Base-by-base conservation (phyloP, 257 asterid genomes). In the Fraxinus pennsylvanica region DNA sequence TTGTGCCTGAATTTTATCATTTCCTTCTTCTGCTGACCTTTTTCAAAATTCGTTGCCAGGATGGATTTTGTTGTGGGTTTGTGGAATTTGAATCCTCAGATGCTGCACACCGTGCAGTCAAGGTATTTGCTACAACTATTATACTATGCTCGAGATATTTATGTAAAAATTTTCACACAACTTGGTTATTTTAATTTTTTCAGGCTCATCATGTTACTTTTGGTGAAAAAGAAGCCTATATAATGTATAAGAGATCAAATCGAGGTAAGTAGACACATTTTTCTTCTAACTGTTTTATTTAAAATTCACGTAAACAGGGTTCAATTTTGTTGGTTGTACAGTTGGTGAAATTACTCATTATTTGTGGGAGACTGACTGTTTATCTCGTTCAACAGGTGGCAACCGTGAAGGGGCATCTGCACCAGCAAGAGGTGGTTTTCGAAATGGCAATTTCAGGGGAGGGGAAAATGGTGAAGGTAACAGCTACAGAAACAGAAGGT, bases 61-160 rank as follows among this genome's bases (percentile, higher is more conserved):
- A 91, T 63, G 94, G 93, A 4, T 92, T 87, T 54, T 86, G 91
- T 74, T 92, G 82, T 75, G 97, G 90, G 10, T 94, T 94, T 66
- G 97, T 90, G 47, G 91, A 92, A 32, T 92, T 91, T 21, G 94
- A 90, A 81, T 81, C 89, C 72, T 85, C 85, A 13, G 87, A 86
- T 22, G 68, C 91, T 41, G 97, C 97, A 9, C 78, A 79, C 14
- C 88, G 81, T 77, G 97, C 97, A 25, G 91, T 90, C 0, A 83
- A 87, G 90, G 97, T 88, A 82, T 21, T 65, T 68, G 17, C 65
- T 70, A 67, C 14, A 27, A 5, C 66, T 38, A 45, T 27, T 19
- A n/a, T 33, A 2, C 10, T 36, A 13, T 10, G 39, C 74, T 29
- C 36, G 33, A 22, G 54, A 10, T 57, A 4, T 69, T 68, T 67